These are phyloP conservation scores for Pleurotus djamor DNA, from an alignment of 768 basidiomycete genomes.

Conservation along the genomic window DNA sequence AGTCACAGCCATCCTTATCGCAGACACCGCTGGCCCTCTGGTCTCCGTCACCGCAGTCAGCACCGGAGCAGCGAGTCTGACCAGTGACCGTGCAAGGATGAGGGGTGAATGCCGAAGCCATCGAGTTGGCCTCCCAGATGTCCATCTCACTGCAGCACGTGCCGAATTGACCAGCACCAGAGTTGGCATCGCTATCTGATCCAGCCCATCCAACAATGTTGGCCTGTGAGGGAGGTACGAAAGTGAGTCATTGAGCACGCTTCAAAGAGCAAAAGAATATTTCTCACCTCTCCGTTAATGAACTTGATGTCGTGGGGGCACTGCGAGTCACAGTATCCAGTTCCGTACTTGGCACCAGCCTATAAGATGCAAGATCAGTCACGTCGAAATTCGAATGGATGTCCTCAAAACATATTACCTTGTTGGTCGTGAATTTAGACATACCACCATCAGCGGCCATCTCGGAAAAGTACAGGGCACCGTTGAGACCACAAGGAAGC, in stretches of 20 bases:
- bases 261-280: neutral
- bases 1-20: constrained; percentile 45
- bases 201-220: constrained; percentile 30
- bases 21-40: constrained; percentile 31
- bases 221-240: constrained; percentile 22
- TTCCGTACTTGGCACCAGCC: constrained; percentile 41
- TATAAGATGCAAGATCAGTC: too few species aligned
- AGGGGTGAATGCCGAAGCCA: constrained; percentile 34
- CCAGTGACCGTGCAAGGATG: constrained; percentile 35
- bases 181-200: constrained; percentile 27
- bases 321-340: constrained; percentile 48
- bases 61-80: constrained; percentile 31
- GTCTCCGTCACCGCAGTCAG: constrained; percentile 21
- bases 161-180: constrained; percentile 32
- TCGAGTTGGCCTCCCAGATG: constrained; percentile 41
- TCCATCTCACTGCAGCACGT: constrained; percentile 44
- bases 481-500: constrained; percentile 55
- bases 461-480: constrained; percentile 35
- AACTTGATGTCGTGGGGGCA: constrained; percentile 44
- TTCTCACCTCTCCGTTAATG: constrained; percentile 36
- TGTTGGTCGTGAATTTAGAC: constrained; percentile 35
- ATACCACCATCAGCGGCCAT: constrained; percentile 43
- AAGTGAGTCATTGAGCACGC: neutral
- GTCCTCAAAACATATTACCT: too few species aligned
- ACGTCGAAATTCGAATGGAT: too few species aligned